Percentiles rank a stretch among this genome's conserved stretches.
Conservation (phyloP, 805 yeast species). For the Candida methanosorbosa region DNA sequence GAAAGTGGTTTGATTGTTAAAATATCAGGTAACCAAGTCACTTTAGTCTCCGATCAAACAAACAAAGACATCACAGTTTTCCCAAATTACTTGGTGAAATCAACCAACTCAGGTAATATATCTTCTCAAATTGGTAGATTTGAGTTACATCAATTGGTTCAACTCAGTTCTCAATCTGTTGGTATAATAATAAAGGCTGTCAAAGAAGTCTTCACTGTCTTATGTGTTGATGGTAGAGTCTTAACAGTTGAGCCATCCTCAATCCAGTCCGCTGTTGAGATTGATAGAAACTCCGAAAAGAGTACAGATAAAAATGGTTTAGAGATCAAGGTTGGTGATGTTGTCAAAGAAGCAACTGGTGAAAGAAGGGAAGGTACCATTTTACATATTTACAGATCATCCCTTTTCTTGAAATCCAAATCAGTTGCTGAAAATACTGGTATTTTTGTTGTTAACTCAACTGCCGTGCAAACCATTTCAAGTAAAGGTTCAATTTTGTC, state of each 20-base stretch:
- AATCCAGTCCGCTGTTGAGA: slow-evolving; percentile 69
- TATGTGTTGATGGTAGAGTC: slow-evolving; percentile 75
- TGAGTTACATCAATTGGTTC: slow-evolving; percentile 84
- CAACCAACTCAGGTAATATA: slow-evolving; percentile 72
- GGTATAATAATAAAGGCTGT: slow-evolving; percentile 90
- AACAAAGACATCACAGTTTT: slow-evolving; percentile 86
- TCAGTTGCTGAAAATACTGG: slow-evolving; percentile 81
- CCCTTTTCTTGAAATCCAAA: slow-evolving; percentile 72
- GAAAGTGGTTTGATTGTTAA: slow-evolving; percentile 92
- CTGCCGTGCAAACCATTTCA: slow-evolving; percentile 74
- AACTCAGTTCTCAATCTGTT: slow-evolving; percentile 74
- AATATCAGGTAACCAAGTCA: slow-evolving; percentile 76
- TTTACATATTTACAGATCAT: slow-evolving; percentile 75
- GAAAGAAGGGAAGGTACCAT: slow-evolving; percentile 86
- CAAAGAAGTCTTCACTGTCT: slow-evolving; percentile 71
- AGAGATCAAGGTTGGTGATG: slow-evolving; percentile 83
- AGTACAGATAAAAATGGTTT: slow-evolving; percentile 83
- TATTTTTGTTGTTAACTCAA: slow-evolving; percentile 72
- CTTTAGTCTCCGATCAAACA: slow-evolving; percentile 83
- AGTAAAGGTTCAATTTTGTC: slow-evolving; percentile 67
- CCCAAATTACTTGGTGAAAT: slow-evolving; percentile 82
- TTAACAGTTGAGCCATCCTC: slow-evolving; percentile 67
- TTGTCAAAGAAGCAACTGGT: slow-evolving; percentile 77
- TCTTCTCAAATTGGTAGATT: slow-evolving; percentile 68
- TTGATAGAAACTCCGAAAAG: slow-evolving; percentile 58